phyloP scores from a whole-genome alignment of 768 basidiomycete species.

The Exsudoporus frostii region DNA sequence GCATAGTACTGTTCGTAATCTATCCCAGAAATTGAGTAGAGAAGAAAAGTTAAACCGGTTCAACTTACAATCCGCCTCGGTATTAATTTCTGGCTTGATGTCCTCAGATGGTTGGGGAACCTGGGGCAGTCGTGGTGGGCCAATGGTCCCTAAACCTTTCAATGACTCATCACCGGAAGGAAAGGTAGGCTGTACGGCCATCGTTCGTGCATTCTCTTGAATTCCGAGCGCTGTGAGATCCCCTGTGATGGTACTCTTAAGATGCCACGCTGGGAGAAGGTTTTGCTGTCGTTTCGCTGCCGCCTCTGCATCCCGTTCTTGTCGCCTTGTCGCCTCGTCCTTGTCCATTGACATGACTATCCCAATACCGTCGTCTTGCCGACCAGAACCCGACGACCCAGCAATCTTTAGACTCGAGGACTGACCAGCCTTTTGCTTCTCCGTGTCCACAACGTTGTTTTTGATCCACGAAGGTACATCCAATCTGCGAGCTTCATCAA shows the following conservation, averaged over 20 bases:
- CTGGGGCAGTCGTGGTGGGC: constrained; percentile 33
- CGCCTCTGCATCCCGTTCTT: constrained; percentile 76
- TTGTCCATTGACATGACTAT: constrained; percentile 90
- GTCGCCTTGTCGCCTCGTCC: constrained; percentile 69
- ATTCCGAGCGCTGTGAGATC: constrained; percentile 86
- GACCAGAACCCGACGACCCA: constrained; percentile 56
- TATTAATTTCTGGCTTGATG: constrained; percentile 49
- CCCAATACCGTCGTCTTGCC: constrained; percentile 73
- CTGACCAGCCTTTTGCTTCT: constrained; percentile 53
- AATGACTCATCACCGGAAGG: constrained; percentile 70
- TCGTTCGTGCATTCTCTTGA: constrained; percentile 61
- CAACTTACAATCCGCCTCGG: constrained; percentile 63
- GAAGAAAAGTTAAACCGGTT: neutral
- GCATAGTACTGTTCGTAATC: constrained; percentile 86
- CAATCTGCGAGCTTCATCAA: constrained; percentile 45
- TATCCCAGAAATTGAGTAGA: constrained; percentile 24
- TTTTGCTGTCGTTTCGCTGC: constrained; percentile 89
- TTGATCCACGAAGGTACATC: constrained; percentile 84
- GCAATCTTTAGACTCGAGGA: constrained; percentile 67
- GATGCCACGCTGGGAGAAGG: constrained; percentile 89
- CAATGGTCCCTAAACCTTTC: constrained; percentile 61
- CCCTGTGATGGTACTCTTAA: constrained; percentile 93
- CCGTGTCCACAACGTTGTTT: constrained; percentile 61
- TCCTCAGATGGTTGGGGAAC: constrained; percentile 29
- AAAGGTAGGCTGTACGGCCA: constrained; percentile 32